Evolutionary conservation across 306 rosid species (phyloP), one percentile per base, ranked within the genome.

Genomic region (Potentilla sterilis): DNA sequence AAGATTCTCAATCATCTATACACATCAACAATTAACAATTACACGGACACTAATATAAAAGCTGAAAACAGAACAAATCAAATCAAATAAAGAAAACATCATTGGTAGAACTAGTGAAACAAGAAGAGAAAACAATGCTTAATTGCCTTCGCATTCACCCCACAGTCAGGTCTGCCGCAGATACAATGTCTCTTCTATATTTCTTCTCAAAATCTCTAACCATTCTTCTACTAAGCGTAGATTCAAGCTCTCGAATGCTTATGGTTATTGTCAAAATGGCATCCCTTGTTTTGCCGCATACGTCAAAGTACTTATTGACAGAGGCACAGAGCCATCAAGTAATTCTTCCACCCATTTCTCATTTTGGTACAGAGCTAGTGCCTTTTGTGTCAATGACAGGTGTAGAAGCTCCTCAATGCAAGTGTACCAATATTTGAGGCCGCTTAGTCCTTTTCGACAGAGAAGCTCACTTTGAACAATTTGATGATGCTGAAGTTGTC

Each of bases 101-200:
- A 10, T 11, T 72, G 21, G 40, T 55, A 72, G 42, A 6, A 49
- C 55, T 16, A n/a, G 40, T 13, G 19, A 24, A 66, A 62, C 3
- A 13, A 16, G 74, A 49, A 55, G 62, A 43, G n/a, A n/a, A n/a
- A n/a, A n/a, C 42, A 52, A 75, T 7, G 35, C 67, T 70, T 5
- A n/a, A 61, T 72, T 74, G 90, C 99, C 93, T 83, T 83, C 67
- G 96, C 92, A 78, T 90, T 96, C 67, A 92, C 98, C 5, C 99
- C 98, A 68, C 96, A 87, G 47, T 78, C 86, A 28, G 99, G 98
- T 71, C 94, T 85, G 99, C 99, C 32, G 96, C 98, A 70, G 96
- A 89, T 68, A 90, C 97, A 82, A 96, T 92, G 61, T 96, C 98
- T 71, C 48, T 90, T 28, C 99, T 97, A 64, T 92, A 92, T 84